Evolutionary conservation across 1,284 basidiomycete genomes (phyloP).

Genomic region (Mycosarcoma maydis): DNA sequence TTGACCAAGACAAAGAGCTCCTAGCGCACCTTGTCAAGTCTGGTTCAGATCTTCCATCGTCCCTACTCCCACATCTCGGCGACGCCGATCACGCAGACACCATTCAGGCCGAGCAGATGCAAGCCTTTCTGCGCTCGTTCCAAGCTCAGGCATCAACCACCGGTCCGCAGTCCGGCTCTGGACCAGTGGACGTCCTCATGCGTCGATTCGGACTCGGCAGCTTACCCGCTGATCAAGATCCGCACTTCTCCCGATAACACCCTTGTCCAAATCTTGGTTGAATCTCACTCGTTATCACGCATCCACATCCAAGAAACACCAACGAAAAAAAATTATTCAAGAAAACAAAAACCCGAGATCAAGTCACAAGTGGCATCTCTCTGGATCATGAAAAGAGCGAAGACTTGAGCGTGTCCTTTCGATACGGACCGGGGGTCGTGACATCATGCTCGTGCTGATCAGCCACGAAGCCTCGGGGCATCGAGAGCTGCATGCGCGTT

Average conservation of each 20-base stretch:
- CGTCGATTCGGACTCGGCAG: conserved; percentile 29
- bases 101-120: conserved; percentile 15
- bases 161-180: conserved; percentile 8
- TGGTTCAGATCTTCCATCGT: conserved; percentile 19
- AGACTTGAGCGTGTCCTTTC: conserved; percentile 28
- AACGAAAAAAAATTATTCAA: too few relatives aligned
- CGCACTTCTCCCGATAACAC: neutral
- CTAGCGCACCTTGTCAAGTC: conserved; percentile 28
- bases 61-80: conserved; percentile 5
- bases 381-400: conserved; percentile 10
- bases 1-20: conserved; percentile 27
- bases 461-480: neutral
- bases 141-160: conserved; percentile 20
- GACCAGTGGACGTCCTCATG: conserved; percentile 41
- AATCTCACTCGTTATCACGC: too few relatives aligned
- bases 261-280: too few relatives aligned
- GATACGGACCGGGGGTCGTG: conserved; percentile 28
- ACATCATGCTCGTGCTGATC: conserved; percentile 8
- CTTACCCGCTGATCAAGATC: conserved; percentile 31
- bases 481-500: conserved; percentile 1
- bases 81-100: neutral
- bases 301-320: too few relatives aligned
- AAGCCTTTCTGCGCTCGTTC: conserved; percentile 28
- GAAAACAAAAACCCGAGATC: too few relatives aligned
- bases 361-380: too few relatives aligned